Evolutionary conservation across 257 asterid genomes (phyloP), one percentile per base, ranked within the genome.

Genomic region (Przewalskia tangutica): DNA sequence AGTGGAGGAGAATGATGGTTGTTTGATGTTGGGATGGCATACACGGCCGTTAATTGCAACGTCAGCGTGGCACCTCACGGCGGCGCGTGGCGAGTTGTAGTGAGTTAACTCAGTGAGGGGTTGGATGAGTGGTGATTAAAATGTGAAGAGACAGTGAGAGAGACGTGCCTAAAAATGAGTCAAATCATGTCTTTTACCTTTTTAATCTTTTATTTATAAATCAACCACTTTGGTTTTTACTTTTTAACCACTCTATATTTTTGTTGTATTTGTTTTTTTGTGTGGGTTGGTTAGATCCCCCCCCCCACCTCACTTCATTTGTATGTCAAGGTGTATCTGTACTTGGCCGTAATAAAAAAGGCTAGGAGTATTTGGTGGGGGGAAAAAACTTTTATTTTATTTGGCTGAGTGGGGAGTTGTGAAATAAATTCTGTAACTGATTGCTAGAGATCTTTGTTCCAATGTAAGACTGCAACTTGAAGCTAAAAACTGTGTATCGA

Each of bases 1-100:
- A 60, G 98, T 94, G 83, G 97, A 92, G 79, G 98, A 94, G 67
- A 91, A 89, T n/a, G 95, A 88, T 13, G 98, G 98, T 20, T 92
- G 97, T 55, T 67, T 95, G 82, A 93, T 92, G 98, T 83, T 95
- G 51, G 97, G 97, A 0, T 95, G 98, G 98, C 98, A 95, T 77
- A 89, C 94, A 0, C 88, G 97, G 80, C 94, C 97, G 18, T 92
- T 95, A 0, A 95, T 95, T 44, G 89, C 98, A 62, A 91, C 98
- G 80, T 95, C 98, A 5, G 98, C 98, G 4, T 95, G 98, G 98
- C 88, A 86, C 86, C 89, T 90, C 77, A 63, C 60, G 60, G 88
- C 8, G 70, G 67, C 50, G 81, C 82, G 79, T 7, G 51, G 20
- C 17, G 86, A 60, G 79, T 23, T 73, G 9, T 38, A 7, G 60